Conservation (phyloP, 768 basidiomycete genomes). For the Psilocybe tampanensis region DNA sequence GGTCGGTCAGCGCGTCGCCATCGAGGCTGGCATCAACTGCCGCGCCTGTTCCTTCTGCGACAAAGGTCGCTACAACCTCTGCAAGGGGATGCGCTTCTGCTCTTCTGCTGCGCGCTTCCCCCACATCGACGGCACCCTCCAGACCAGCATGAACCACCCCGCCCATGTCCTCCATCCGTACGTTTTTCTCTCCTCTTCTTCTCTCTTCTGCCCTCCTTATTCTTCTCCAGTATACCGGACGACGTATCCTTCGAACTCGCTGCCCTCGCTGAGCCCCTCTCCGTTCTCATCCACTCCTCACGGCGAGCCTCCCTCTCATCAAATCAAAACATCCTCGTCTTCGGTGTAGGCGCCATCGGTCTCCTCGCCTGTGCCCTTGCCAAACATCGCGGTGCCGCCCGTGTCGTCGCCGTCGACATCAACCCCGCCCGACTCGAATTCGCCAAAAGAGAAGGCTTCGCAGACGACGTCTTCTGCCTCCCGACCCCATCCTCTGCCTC, state of each 20-base stretch:
- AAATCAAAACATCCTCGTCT: slow-evolving; percentile 80
- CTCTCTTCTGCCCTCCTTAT: too few relatives aligned
- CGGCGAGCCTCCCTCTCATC: slow-evolving; percentile 41
- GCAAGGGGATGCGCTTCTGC: slow-evolving; percentile 87
- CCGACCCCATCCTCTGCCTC: slow-evolving; percentile 31
- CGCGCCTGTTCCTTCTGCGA: slow-evolving; percentile 69
- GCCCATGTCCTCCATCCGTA: slow-evolving; percentile 85
- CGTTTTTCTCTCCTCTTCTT: slow-evolving; percentile 32
- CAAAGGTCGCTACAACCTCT: slow-evolving; percentile 90
- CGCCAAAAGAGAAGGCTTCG: slow-evolving; percentile 75
- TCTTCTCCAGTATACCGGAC: slow-evolving; percentile 65
- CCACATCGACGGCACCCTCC: slow-evolving; percentile 91
- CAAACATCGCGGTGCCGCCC: slow-evolving; percentile 66
- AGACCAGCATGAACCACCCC: slow-evolving; percentile 88
- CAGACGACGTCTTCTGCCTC: slow-evolving; percentile 69
- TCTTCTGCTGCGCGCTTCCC: slow-evolving; percentile 90
- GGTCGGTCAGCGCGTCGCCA: slow-evolving; percentile 87
- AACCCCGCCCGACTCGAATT: slow-evolving; percentile 82
- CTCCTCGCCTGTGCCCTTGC: slow-evolving; percentile 86
- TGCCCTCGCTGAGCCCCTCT: slow-evolving; percentile 91
- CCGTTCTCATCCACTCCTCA: slow-evolving; percentile 76
- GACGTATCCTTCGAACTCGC: slow-evolving; percentile 77
- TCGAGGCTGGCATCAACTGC: slow-evolving; percentile 93
- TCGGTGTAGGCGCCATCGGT: slow-evolving; percentile 93
- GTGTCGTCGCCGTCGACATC: slow-evolving; percentile 83